phyloP scores from a whole-genome alignment of 202 grass and related monocot genomes.

The Elaeis oleifera region DNA sequence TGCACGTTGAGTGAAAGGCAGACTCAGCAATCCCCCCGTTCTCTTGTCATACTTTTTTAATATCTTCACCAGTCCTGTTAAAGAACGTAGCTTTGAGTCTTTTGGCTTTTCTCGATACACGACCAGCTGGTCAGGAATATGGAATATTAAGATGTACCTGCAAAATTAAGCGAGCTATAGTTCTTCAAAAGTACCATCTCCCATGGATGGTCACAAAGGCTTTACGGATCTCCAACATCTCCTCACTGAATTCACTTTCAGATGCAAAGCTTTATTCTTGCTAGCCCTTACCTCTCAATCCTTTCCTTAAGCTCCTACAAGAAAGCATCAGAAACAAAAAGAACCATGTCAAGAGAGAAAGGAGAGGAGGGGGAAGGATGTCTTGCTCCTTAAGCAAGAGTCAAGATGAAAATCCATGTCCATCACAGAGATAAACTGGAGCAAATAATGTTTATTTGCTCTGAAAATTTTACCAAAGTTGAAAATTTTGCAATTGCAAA shows the following conservation, averaged over 20 bases:
- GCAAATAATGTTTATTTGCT: too few species aligned
- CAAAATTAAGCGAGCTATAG: slow-evolving; percentile 93
- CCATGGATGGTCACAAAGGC: slow-evolving; percentile 94
- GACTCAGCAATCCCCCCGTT: slow-evolving; percentile 64
- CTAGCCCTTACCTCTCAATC: slow-evolving; percentile 68
- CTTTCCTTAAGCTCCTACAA: slow-evolving; percentile 78
- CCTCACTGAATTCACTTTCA: slow-evolving; percentile 64
- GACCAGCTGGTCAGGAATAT: background rate
- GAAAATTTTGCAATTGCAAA: too few species aligned
- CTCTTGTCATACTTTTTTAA: slow-evolving; percentile 97
- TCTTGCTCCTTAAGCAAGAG: too few species aligned
- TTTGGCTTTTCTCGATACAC: too few species aligned
- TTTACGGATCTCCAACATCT: slow-evolving; percentile 87
- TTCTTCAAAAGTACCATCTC: slow-evolving; percentile 95
- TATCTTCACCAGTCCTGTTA: slow-evolving; percentile 80
- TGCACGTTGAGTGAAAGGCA: slow-evolving; percentile 84
- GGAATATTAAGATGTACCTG: slow-evolving; percentile 33
- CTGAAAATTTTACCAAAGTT: too few species aligned
- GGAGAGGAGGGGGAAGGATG: too few species aligned
- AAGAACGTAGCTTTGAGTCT: background rate
- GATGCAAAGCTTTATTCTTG: slow-evolving; percentile 55
- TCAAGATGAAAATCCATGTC: too few species aligned
- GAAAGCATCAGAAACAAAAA: slow-evolving; percentile 8
- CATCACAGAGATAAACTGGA: too few species aligned
- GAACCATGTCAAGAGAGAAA: too few species aligned